A percentile compares a stretch with the other conserved stretches of the same genome.
Conservation (phyloP, 768 basidiomycete genomes). For the Dioszegia hungarica region DNA sequence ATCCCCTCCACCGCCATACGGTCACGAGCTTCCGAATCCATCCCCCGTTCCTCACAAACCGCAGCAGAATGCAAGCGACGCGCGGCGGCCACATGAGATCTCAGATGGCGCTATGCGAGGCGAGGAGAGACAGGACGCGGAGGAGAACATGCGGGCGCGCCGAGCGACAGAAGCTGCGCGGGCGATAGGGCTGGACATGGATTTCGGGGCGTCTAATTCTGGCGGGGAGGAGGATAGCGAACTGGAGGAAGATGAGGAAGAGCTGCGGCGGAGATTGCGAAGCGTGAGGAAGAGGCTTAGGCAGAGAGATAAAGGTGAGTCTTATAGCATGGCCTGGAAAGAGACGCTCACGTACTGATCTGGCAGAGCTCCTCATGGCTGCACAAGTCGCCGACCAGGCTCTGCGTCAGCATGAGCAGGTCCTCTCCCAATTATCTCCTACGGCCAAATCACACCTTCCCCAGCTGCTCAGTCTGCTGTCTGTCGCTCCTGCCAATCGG, state of each 20-base stretch:
- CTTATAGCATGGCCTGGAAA: neutral
- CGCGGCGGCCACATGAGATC: too few relatives aligned
- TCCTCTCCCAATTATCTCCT: conserved; percentile 2
- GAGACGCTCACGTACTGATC: neutral
- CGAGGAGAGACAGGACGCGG: neutral
- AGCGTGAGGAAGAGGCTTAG: conserved; percentile 18
- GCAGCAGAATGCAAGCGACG: conserved; percentile 3
- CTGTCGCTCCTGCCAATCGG: neutral
- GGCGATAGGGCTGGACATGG: conserved; percentile 21
- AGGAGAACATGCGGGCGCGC: conserved; percentile 14
- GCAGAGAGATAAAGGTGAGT: conserved; percentile 31
- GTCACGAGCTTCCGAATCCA: conserved; percentile 14
- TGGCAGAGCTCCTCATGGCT: conserved; percentile 32
- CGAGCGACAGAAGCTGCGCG: conserved; percentile 20
- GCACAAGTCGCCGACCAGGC: conserved; percentile 34
- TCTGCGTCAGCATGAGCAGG: conserved; percentile 25
- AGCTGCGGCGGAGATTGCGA: conserved; percentile 10
- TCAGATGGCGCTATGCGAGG: neutral
- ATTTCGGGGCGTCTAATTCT: conserved; percentile 8
- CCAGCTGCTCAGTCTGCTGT: conserved; percentile 2
- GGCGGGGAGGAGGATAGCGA: conserved; percentile 6
- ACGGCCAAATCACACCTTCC: neutral
- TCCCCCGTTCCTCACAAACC: too few relatives aligned
- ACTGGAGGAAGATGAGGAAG: conserved; percentile 19
- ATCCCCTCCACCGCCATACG: conserved; percentile 41